Evolutionary conservation across 2,329 filamentous ascomycete species (phyloP).

Genomic region (Aspergillus hiratsukae): DNA sequence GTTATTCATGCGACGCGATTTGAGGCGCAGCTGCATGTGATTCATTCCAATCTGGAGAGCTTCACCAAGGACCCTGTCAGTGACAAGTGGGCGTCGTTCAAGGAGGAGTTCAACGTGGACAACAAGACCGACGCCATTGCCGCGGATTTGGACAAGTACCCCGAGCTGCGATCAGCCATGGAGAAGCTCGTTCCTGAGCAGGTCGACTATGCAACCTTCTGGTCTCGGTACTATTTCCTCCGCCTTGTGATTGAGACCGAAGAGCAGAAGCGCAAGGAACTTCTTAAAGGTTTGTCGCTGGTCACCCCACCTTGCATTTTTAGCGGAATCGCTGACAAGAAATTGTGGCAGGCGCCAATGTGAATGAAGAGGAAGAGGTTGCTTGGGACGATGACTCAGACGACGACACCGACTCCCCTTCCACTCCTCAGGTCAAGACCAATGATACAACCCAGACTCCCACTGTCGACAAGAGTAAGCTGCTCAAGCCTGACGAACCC

Average conservation of each 20-base stretch:
- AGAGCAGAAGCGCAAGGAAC: constrained; percentile 79
- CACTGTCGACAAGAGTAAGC: constrained; percentile 33
- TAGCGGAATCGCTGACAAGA: constrained; percentile 5
- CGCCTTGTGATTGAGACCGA: constrained; percentile 90
- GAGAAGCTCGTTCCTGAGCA: constrained; percentile 91
- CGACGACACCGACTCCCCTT: constrained; percentile 42
- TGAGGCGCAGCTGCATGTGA: constrained; percentile 91
- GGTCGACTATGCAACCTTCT: constrained; percentile 86
- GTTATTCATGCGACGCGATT: constrained; percentile 93
- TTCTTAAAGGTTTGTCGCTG: constrained; percentile 71
- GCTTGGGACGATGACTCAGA: constrained; percentile 70
- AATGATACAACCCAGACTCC: constrained; percentile 30
- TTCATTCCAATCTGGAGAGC: constrained; percentile 77
- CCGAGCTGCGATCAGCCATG: constrained; percentile 82
- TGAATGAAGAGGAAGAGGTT: constrained; percentile 67
- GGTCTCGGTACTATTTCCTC: constrained; percentile 93
- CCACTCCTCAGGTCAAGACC: constrained; percentile 42
- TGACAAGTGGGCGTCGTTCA: constrained; percentile 70
- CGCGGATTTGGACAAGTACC: constrained; percentile 76
- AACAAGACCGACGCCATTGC: constrained; percentile 80
- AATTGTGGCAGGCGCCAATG: constrained; percentile 33
- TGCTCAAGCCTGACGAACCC: constrained; percentile 60
- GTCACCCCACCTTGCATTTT: not conserved
- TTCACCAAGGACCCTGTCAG: constrained; percentile 78
- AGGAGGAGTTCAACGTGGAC: constrained; percentile 70